These are phyloP conservation scores for Albatrellus ellisii DNA, from an alignment of 768 basidiomycete genomes.

Conservation along the genomic window DNA sequence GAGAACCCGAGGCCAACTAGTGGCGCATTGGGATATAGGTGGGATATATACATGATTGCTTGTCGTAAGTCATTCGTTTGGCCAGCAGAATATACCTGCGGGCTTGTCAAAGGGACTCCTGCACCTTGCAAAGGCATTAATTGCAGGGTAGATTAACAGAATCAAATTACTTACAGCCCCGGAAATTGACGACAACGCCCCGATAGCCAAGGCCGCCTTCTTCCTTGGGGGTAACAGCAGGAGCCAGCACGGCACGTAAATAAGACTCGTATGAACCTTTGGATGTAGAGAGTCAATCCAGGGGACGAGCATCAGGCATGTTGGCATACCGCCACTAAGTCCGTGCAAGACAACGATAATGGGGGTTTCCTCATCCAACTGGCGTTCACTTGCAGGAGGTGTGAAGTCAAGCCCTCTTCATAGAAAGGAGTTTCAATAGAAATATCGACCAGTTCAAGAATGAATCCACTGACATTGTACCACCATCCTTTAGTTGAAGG, in stretches of 20 bases:
- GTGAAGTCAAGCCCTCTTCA: constrained; percentile 56
- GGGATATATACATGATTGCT: constrained; percentile 63
- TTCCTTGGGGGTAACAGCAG: constrained; percentile 52
- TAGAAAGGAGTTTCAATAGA: constrained; percentile 1
- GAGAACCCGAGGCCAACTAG: constrained; percentile 87
- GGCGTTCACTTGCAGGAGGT: constrained; percentile 21
- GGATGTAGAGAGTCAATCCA: constrained; percentile 3
- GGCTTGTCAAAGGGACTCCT: constrained; percentile 69
- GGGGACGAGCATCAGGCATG: background rate
- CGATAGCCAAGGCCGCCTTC: constrained; percentile 87
- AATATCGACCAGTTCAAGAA: constrained; percentile 1
- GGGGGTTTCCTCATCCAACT: constrained; percentile 27
- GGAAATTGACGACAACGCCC: constrained; percentile 83
- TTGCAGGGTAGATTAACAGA: constrained; percentile 2
- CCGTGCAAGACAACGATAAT: constrained; percentile 44
- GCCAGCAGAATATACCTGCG: constrained; percentile 78
- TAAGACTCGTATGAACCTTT: constrained; percentile 84
- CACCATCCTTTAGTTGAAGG: constrained; percentile 43
- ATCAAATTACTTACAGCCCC: constrained; percentile 69
- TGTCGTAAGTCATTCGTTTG: constrained; percentile 83
- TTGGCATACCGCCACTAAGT: constrained; percentile 27
- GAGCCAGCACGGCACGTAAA: constrained; percentile 69
- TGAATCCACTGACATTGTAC: constrained; percentile 38
- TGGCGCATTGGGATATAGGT: constrained; percentile 64
- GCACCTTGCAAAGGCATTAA: constrained; percentile 44